phyloP scores from a whole-genome alignment of 2,329 filamentous ascomycete genomes.

The Nigrospora sphaerica region DNA sequence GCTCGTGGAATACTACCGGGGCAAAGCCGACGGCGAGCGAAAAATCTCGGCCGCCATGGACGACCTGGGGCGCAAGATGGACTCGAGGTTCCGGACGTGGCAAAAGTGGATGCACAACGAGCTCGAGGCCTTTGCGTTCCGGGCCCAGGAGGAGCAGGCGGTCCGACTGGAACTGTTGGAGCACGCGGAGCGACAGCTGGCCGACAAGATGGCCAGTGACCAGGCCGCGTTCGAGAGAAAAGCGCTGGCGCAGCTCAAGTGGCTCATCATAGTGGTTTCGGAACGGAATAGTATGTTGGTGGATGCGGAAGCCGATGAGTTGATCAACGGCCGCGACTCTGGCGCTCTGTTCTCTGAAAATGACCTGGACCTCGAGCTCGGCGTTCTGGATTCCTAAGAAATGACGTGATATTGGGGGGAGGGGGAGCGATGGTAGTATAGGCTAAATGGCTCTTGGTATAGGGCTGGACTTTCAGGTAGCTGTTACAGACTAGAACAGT shows the following conservation, averaged over 20 bases:
- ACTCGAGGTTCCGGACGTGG: constrained; percentile 31
- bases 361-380: background rate
- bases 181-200: constrained; percentile 24
- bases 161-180: constrained; percentile 36
- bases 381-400: no score
- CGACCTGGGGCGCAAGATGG: constrained; percentile 30
- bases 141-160: constrained; percentile 29
- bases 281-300: constrained; percentile 36
- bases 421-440: no score
- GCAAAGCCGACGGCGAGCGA: constrained; percentile 21
- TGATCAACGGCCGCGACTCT: constrained; percentile 26
- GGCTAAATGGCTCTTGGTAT: no score
- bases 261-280: constrained; percentile 35
- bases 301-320: constrained; percentile 33
- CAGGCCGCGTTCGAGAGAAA: constrained; percentile 23
- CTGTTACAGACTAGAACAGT: no score
- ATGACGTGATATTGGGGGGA: no score
- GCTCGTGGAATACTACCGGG: constrained; percentile 30
- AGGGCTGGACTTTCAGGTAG: no score
- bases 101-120: constrained; percentile 32
- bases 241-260: constrained; percentile 36
- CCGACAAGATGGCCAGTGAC: constrained; percentile 16
- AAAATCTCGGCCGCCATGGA: constrained; percentile 24
- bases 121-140: constrained; percentile 25
- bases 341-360: constrained; percentile 16